These are phyloP conservation scores for Coniella vitis DNA, from an alignment of 2,329 filamentous ascomycete species.

Conservation along the genomic window DNA sequence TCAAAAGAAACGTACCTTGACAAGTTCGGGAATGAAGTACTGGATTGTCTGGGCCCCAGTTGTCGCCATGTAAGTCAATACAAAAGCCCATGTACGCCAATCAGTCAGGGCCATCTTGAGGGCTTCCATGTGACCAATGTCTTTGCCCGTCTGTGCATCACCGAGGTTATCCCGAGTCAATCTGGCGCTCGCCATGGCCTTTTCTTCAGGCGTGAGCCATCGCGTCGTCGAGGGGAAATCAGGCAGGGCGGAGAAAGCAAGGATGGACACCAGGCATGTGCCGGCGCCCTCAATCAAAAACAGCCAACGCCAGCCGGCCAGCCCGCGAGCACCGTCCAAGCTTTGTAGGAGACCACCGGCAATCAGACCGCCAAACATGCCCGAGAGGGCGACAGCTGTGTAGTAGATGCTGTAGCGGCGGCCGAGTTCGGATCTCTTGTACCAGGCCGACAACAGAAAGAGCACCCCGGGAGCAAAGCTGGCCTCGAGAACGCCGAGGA, in stretches of 20 bases:
- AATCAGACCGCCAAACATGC: conserved; percentile 31
- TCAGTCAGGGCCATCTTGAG: conserved; percentile 28
- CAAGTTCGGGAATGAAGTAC: conserved; percentile 27
- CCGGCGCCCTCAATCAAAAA: conserved; percentile 28
- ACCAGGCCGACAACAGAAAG: conserved; percentile 21
- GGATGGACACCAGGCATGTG: background rate
- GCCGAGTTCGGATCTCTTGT: conserved; percentile 18
- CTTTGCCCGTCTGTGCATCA: conserved; percentile 41
- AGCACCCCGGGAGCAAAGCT: conserved; percentile 21
- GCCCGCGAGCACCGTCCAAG: conserved; percentile 26
- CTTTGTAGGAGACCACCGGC: conserved; percentile 27
- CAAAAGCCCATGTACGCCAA: conserved; percentile 33
- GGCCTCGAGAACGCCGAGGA: conserved; percentile 20
- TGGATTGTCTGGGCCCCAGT: conserved; percentile 25
- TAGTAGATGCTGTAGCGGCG: conserved; percentile 23
- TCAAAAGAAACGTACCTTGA: conserved; percentile 16
- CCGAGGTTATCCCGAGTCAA: conserved; percentile 56
- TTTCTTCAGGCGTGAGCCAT: conserved; percentile 20
- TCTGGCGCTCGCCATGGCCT: conserved; percentile 52
- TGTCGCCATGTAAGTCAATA: conserved; percentile 33
- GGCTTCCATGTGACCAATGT: conserved; percentile 31
- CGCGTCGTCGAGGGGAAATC: conserved; percentile 11
- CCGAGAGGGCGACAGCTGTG: conserved; percentile 28
- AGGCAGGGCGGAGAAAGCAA: conserved; percentile 3
- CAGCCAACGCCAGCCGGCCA: conserved; percentile 31